A percentile compares a stretch with the other conserved stretches of the same genome.
These are phyloP conservation scores for Rhododendron ferrugineum DNA, from an alignment of 148 eudicot genomes.

Conservation along the genomic window DNA sequence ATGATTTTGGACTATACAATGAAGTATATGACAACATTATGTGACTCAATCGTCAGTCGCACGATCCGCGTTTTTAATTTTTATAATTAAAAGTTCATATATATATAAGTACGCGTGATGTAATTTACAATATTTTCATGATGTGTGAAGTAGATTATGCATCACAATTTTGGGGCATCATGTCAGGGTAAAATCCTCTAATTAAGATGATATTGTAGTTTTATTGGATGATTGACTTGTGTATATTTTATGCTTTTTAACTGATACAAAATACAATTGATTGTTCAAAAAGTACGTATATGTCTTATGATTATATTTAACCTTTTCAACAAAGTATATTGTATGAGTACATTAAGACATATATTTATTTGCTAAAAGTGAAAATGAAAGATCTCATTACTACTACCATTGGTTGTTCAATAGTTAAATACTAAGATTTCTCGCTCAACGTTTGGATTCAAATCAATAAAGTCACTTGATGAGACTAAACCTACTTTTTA, in stretches of 20 bases:
- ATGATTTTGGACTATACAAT: background rate
- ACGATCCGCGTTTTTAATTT: background rate
- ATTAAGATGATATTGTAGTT: background rate
- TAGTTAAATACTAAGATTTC: background rate
- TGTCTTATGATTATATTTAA: background rate
- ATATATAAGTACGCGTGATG: background rate
- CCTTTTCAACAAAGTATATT: background rate
- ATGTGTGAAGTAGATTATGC: background rate
- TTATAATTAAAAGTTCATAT: background rate
- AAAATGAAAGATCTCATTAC: background rate
- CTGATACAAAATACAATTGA: background rate
- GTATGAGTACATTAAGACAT: background rate
- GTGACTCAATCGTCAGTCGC: background rate
- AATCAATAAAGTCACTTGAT: background rate
- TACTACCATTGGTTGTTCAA: background rate
- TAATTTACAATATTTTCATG: background rate
- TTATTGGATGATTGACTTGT: background rate
- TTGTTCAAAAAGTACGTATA: background rate
- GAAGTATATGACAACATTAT: background rate
- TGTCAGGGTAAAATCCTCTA: background rate
- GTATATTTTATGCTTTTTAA: background rate
- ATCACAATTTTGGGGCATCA: background rate
- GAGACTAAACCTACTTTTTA: background rate
- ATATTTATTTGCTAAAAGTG: background rate
- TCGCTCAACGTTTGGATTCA: background rate